phyloP scores from a whole-genome alignment of 345 rosid species.

The Populus simonii region DNA sequence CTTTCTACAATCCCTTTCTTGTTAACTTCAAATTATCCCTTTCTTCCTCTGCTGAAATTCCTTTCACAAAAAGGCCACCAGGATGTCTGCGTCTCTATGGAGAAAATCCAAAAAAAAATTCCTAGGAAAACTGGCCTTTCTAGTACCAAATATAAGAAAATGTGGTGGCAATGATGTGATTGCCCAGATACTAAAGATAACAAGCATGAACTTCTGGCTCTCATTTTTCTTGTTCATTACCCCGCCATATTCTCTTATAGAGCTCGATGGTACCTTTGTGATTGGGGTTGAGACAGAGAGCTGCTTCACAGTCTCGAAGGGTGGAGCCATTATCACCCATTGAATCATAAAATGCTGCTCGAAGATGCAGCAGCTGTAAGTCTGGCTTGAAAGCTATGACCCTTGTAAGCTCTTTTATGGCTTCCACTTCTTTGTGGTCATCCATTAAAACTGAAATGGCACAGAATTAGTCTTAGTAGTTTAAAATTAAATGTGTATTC shows the following conservation, averaged over 20 bases:
- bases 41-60: background rate
- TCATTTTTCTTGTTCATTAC: constrained; percentile 37
- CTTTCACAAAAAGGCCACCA: constrained; percentile 5
- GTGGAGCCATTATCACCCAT: constrained; percentile 57
- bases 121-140: constrained; percentile 27
- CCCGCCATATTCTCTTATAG: constrained; percentile 41
- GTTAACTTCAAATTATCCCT: background rate
- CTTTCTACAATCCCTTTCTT: constrained; percentile 30
- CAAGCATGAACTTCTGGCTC: constrained; percentile 13
- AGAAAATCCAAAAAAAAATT: constrained; percentile 28
- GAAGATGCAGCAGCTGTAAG: constrained; percentile 83
- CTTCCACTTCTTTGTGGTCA: constrained; percentile 86
- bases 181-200: constrained; percentile 18
- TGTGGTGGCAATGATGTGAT: constrained; percentile 23
- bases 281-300: constrained; percentile 75
- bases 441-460: constrained; percentile 85
- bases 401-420: constrained; percentile 75
- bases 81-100: constrained; percentile 9
- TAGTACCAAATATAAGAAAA: constrained; percentile 9
- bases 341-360: constrained; percentile 90
- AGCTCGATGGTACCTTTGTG: constrained; percentile 66
- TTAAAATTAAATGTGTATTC: background rate
- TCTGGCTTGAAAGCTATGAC: constrained; percentile 88
- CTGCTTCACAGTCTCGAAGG: constrained; percentile 88
- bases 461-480: constrained; percentile 2